Evolutionary conservation across 495 filamentous ascomycete species (phyloP).

Genomic region (Cercophora scortea): DNA sequence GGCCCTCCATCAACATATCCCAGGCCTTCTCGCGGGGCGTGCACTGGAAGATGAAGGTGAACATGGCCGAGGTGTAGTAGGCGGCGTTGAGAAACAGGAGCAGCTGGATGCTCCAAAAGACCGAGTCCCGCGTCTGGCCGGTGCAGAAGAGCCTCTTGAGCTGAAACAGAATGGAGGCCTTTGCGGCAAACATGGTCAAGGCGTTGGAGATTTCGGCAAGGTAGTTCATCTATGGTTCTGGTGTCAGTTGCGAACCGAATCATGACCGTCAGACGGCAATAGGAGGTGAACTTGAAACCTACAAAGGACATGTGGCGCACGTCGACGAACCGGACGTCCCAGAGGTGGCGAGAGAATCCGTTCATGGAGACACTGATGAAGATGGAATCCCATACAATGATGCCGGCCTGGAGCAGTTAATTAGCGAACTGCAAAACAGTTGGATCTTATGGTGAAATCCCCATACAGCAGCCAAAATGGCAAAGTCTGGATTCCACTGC

Average conservation of each 20-base stretch:
- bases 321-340: slow-evolving; percentile 12
- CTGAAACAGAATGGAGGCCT: slow-evolving; percentile 20
- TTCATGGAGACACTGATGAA: slow-evolving; percentile 13
- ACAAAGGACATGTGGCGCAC: slow-evolving; percentile 11
- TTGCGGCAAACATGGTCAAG: slow-evolving; percentile 17
- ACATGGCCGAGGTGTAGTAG: slow-evolving; percentile 16
- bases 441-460: neutral
- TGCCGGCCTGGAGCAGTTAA: slow-evolving; percentile 5
- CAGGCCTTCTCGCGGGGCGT: slow-evolving; percentile 19
- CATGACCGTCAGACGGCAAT: neutral
- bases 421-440: too few species aligned
- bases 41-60: slow-evolving; percentile 23
- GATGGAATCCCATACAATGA: slow-evolving; percentile 17
- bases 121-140: slow-evolving; percentile 11
- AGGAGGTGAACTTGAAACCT: neutral
- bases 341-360: slow-evolving; percentile 18
- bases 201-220: slow-evolving; percentile 19
- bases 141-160: slow-evolving; percentile 16
- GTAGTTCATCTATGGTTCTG: slow-evolving; percentile 8
- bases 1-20: slow-evolving; percentile 14
- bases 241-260: neutral
- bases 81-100: slow-evolving; percentile 18
- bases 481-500: slow-evolving; percentile 1
- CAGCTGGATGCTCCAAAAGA: slow-evolving; percentile 21
- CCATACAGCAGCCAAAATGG: slow-evolving; percentile 10